These are phyloP conservation scores for Kalanchoe fedtschenkoi DNA, from an alignment of 164 flowering plant genomes.

Conservation along the genomic window DNA sequence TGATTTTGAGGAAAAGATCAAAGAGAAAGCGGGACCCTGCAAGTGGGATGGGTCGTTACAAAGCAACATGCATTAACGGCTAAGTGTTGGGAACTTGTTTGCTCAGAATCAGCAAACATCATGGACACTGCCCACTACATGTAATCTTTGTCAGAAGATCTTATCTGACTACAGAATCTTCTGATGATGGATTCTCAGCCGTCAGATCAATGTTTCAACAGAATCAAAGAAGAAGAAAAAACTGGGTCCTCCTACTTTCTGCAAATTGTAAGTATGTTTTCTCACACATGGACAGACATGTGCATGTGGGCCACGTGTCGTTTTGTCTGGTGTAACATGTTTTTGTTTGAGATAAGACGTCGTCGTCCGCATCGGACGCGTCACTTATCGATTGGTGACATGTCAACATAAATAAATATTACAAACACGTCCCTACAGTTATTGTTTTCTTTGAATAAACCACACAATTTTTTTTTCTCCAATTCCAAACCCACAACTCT, in stretches of 20 bases:
- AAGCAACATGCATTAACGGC: conserved; percentile 11
- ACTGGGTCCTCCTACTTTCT: conserved; percentile 15
- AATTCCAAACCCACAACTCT: too few species aligned
- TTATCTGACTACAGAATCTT: conserved; percentile 29
- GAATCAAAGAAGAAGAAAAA: not conserved
- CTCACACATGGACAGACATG: not conserved
- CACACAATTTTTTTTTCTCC: too few species aligned
- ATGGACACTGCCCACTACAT: conserved; percentile 9
- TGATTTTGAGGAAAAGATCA: conserved; percentile 12
- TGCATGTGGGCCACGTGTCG: conserved; percentile 14
- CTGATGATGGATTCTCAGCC: conserved; percentile 18
- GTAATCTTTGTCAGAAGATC: conserved; percentile 17
- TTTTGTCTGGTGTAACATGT: not conserved
- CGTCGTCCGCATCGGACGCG: too few species aligned
- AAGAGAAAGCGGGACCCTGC: not conserved
- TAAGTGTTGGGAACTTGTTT: conserved; percentile 13
- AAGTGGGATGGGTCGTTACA: conserved; percentile 12
- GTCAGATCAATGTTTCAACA: conserved; percentile 11
- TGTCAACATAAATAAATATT: not conserved
- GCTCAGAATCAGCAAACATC: not conserved
- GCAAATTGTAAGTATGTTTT: not conserved
- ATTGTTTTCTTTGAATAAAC: too few species aligned
- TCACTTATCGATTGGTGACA: too few species aligned
- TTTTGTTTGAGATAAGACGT: not conserved
- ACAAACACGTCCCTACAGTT: not conserved